Evolutionary conservation across 768 basidiomycete species (phyloP), one percentile per base, ranked within the genome.

Genomic region (Vishniacozyma victoriae): DNA sequence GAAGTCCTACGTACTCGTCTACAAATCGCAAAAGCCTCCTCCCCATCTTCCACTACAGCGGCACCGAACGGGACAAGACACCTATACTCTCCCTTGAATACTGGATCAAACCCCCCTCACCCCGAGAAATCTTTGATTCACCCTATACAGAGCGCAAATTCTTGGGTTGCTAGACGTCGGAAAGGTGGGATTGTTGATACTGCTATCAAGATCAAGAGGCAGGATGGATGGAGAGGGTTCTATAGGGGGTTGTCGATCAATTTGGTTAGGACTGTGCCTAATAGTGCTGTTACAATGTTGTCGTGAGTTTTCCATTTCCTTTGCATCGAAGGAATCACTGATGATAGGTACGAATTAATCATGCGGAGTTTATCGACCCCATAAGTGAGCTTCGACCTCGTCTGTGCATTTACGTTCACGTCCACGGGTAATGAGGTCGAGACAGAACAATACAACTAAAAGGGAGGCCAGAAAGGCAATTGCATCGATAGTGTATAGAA

Each of bases 1-100:
- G 95, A 99, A 72, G 95, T 99, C 36, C 79, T 99, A 27, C 86
- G 95, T n/a, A 97, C 95, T n/a, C 82, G 93, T 4, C 74, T 97
- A 40, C 95, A 99, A 72, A 92, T 93, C 18, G 70, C 70, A 35
- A 67, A 67, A 44, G 39, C 55, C 35, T 42, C 45, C 23, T 3
- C 27, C 12, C 7, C 25, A 31, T 41, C 43, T 13, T 42, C 41
- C 16, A 2, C 43, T 15, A 23, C 49, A 18, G n/a, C 22, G 35
- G 31, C 37, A 33, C 38, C 46, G 41, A 29, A 49, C 40, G 1
- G 49, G 18, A 42, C 44, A n/a, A 41, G 3, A 81, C 84, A 59
- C 78, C 48, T 60, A 35, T 57, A 80, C 49, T 79, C 81, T 43
- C 84, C 81, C 37, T 75, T 86, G 40, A 76, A 78, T 36, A 78